Evolutionary conservation across 2,329 filamentous ascomycete genomes (phyloP).

Genomic region (Penicillium rolfsii): DNA sequence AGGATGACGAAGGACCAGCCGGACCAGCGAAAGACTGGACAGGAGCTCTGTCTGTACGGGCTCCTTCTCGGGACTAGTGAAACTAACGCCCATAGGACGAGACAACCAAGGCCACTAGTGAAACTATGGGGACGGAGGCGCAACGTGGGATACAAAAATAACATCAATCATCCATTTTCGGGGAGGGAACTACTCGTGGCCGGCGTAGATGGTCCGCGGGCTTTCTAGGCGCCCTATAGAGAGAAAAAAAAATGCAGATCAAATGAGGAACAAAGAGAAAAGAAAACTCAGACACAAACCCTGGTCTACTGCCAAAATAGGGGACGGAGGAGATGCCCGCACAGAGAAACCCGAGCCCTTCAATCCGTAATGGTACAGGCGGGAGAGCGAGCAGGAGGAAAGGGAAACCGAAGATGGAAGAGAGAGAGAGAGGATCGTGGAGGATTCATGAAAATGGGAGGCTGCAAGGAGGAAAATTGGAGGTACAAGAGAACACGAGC

Average conservation of each 20-base stretch:
- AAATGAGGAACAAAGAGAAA: neutral
- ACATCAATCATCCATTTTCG: conserved; percentile 9
- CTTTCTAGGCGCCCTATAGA: conserved; percentile 5
- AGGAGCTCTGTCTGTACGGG: neutral
- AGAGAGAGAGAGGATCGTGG: neutral
- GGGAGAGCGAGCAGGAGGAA: conserved; percentile 11
- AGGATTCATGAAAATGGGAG: conserved; percentile 5
- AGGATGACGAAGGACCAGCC: neutral
- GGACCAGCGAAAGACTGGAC: too few species aligned
- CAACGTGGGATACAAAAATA: conserved; percentile 6
- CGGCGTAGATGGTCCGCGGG: conserved; percentile 10
- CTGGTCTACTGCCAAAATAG: conserved; percentile 23
- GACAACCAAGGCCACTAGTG: neutral
- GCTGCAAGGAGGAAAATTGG: neutral
- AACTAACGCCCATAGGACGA: neutral
- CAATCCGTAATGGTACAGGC: conserved; percentile 27
- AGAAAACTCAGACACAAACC: neutral
- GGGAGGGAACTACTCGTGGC: neutral
- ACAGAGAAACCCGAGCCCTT: conserved; percentile 18
- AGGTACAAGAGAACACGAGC: conserved; percentile 1
- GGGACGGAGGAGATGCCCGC: neutral
- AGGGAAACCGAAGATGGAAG: neutral
- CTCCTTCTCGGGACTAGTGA: conserved; percentile 1
- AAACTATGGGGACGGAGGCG: conserved; percentile 3
- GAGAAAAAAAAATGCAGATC: neutral